Conservation (phyloP, 345 rosid species). For the Erysimum cheiranthoides region DNA sequence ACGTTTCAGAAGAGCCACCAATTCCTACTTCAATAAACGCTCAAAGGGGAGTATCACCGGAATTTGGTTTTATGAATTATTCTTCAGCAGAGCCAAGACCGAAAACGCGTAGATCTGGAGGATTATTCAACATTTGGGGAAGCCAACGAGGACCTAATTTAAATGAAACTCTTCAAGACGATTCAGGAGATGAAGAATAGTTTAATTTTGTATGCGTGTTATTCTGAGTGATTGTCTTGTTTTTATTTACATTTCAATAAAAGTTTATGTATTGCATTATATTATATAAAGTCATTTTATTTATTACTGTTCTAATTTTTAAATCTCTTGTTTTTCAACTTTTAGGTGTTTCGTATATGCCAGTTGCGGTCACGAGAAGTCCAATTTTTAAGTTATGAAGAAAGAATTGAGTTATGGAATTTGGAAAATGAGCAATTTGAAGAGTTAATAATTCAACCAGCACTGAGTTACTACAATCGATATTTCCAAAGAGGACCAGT, state of each 20-base stretch:
- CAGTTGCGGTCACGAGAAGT: background rate
- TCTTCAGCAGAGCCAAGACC: background rate
- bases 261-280: background rate
- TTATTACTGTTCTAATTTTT: too few species aligned
- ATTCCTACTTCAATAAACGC: too few species aligned
- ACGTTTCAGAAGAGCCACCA: too few species aligned
- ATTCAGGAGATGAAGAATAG: background rate
- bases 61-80: too few species aligned
- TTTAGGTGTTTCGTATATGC: background rate
- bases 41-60: too few species aligned
- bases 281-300: too few species aligned
- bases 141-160: background rate
- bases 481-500: background rate
- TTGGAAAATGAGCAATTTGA: background rate
- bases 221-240: too few species aligned
- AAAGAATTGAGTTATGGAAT: background rate
- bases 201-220: background rate
- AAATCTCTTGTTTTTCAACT: too few species aligned
- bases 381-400: background rate
- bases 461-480: background rate
- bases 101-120: background rate
- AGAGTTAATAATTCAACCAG: background rate
- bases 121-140: background rate
- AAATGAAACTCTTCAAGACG: background rate
- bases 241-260: too few species aligned